Evolutionary conservation across 2,329 filamentous ascomycete species (phyloP), one percentile per base, ranked within the genome.

Genomic region (Pseudogymnoascus sp.): DNA sequence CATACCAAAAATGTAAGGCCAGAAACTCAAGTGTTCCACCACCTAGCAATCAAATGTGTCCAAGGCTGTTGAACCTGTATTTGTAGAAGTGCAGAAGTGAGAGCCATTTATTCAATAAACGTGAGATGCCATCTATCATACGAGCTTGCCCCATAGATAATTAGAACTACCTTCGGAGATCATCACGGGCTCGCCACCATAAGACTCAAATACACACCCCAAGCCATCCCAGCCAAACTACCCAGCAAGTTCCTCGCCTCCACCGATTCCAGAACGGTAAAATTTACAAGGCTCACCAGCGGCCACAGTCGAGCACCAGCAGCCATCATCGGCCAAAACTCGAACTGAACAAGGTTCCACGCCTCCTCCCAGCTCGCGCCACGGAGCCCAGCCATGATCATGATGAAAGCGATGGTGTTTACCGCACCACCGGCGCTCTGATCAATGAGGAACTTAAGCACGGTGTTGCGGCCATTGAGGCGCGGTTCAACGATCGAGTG

Each of bases 301-400:
- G 90, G 90, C 83, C 90, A 91, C 63, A 92, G 78, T 70, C 83
- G 87, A 75, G 88, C 85, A 1, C 90, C 87, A 0, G 91, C 90
- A 49, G 77, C 70, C 67, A 91, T 78, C 62, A 93, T 78, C 0
- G 80, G 78, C 75, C 78, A 82, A 67, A 90, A 88, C 71, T 90
- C 87, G 45, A 77, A 71, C 64, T 73, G 71, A 2, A 78, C 75
- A 67, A 75, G 70, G 21, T 69, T 73, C 71, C 80, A 74, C 2
- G 84, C 80, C 19, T 68, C 67, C 1, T 65, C 63, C 73, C 78
- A 80, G 67, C 58, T 80, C 69, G 60, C 71, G 1, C 77, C 72
- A 45, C 72, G 73, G 38, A 74, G 69, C 2, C 69, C 69, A 45
- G 72, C 76, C 65, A 85, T 83, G 66, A 81, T 85, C 8, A 78